Evolutionary conservation across 352 stramenopile genomes (phyloP), one percentile per base, ranked within the genome.

Genomic region (Globisporangium alternatum): DNA sequence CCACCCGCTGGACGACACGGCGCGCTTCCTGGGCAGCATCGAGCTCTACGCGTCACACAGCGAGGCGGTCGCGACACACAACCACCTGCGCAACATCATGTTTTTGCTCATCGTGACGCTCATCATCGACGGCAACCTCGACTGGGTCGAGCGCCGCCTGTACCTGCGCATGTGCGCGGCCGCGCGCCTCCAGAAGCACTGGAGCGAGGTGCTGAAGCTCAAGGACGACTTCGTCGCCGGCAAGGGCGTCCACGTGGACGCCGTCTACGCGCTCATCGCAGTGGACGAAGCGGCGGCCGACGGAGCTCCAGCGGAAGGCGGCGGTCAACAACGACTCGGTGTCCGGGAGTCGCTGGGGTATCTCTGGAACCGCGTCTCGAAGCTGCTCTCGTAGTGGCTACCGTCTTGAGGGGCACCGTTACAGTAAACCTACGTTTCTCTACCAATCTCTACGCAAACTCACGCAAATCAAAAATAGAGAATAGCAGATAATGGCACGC

Each of bases 81-180:
- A 28, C 5, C 76, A 84, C 51, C 39, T 78, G 7, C 68, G 65
- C 13, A 84, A 81, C 43, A 58, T 87, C 15, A 74, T 81, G 45
- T 77, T 81, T 47, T 58, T 86, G 39, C 66, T 87, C 9, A 73
- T 80, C 30, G 54, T 83, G 25, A 31, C 69, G 22, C 63, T 84
- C 28, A 66, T 87, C 28, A 78, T 83, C 59, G 74, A 84, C 31
- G 74, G 74, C 12, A 69, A 60, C 43, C 65, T 87, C n/a, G 76
- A 78, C 44, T 81, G 71, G 76, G 54, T 64, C 13, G 78, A 84
- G 47, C 66, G 76, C 7, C 67, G 64, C 1, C 68, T 84, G 19
- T 84, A 77, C 53, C 63, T 81, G 31, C 71, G 74, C 10, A 63
- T 71, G 13, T 87, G 76, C n/a, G 56, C 78, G 6, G 74, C 76